Evolutionary conservation across 2,329 filamentous ascomycete genomes (phyloP), one percentile per base, ranked within the genome.

Genomic region (Pseudopithomyces chartarum): DNA sequence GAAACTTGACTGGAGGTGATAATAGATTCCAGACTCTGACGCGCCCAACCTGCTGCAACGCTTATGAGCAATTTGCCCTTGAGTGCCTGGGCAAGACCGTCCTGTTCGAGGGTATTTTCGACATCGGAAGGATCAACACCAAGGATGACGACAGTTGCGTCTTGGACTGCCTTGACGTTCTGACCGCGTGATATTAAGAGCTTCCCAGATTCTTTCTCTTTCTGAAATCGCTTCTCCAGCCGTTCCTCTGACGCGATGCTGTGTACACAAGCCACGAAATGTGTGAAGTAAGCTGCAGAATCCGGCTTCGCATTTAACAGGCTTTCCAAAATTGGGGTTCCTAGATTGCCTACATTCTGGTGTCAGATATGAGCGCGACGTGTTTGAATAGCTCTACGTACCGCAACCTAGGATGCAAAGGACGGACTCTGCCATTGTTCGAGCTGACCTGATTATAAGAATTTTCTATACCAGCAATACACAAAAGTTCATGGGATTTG

Each of bases 31-130:
- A 83, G 63, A 46, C 73, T 72, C 17, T 71, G 62, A 33, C 75
- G 71, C 0, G 79, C 77, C 79, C 79, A 84, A 1, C 82, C 82
- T 0, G 82, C 82, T 1, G 77, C 79, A 0, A 85, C 77, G 60
- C 81, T 84, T 65, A 84, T 80, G 11, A 84, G 55, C 1, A 84
- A 73, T 59, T 84, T 85, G 4, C 70, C 65, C 0, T 66, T 61
- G 1, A 84, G 52, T 0, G 78, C 79, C 5, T 79, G 71, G 0
- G 60, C 48, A 2, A 83, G 61, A 0, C 75, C 77, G 0, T 74
- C 64, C 39, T 78, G 65, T 0, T 62, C 66, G 5, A 85, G 62
- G 0, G 79, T 74, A 0, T 60, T 38, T 11, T 72, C 63, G 1
- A 84, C 74, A 22, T 81, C 77, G 1, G 76, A 66, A 0, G 82